phyloP scores from a whole-genome alignment of 31 red algal species.

The Endocladia muricata region DNA sequence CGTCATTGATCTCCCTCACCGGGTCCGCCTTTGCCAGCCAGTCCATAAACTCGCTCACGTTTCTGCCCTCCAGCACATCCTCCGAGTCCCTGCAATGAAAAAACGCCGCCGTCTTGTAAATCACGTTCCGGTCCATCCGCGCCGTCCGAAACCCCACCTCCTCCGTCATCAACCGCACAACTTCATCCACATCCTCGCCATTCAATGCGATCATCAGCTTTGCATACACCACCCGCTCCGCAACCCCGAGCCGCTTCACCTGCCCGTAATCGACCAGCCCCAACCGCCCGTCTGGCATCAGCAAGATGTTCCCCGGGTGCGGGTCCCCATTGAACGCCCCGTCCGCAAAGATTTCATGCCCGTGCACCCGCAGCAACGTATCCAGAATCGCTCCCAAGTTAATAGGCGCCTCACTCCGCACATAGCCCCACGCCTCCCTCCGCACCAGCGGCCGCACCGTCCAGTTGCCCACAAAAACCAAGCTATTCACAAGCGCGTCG shows the following conservation, averaged over 20 bases:
- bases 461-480: slow-evolving; percentile 45
- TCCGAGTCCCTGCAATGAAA: slow-evolving; percentile 72
- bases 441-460: slow-evolving; percentile 39
- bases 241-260: slow-evolving; percentile 64
- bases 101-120: slow-evolving; percentile 52
- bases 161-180: slow-evolving; percentile 59
- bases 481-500: slow-evolving; percentile 32
- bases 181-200: slow-evolving; percentile 53
- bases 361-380: slow-evolving; percentile 65
- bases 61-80: slow-evolving; percentile 65
- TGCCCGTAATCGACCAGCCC: slow-evolving; percentile 91
- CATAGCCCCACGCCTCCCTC: slow-evolving; percentile 42
- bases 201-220: slow-evolving; percentile 67
- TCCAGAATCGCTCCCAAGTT: slow-evolving; percentile 72
- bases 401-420: slow-evolving; percentile 19
- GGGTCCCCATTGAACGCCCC: slow-evolving; percentile 93
- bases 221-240: slow-evolving; percentile 65
- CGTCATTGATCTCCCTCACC: slow-evolving; percentile 67
- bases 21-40: slow-evolving; percentile 59
- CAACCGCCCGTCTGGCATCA: slow-evolving; percentile 74
- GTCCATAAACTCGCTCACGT: slow-evolving; percentile 74
- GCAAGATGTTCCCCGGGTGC: slow-evolving; percentile 90
- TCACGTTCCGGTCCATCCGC: slow-evolving; percentile 57
- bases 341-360: slow-evolving; percentile 76
- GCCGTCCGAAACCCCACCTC: slow-evolving; percentile 68